Conservation (phyloP, 306 rosid genomes). For the Nissolia schottii region DNA sequence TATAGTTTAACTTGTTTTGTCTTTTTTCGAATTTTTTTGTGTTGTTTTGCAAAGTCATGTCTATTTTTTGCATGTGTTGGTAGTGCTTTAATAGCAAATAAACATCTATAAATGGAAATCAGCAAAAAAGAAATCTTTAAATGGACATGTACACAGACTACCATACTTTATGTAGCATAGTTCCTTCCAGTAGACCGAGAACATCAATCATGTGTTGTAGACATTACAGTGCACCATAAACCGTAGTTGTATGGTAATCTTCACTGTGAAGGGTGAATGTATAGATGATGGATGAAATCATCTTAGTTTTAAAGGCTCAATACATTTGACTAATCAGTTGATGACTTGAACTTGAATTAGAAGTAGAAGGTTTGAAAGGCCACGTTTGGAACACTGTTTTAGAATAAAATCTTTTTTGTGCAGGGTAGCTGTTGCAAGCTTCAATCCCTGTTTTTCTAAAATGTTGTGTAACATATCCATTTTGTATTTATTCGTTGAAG, state of each 20-base stretch:
- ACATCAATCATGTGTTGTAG: background rate
- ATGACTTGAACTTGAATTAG: background rate
- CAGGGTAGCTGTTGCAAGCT: background rate
- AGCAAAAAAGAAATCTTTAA: background rate
- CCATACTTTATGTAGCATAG: background rate
- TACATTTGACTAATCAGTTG: background rate
- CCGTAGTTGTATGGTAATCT: background rate
- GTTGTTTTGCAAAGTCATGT: conserved; percentile 6
- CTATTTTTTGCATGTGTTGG: background rate
- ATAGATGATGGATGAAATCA: background rate
- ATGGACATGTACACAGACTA: background rate
- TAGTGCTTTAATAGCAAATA: background rate
- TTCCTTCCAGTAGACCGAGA: background rate
- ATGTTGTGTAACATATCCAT: background rate
- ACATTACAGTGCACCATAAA: background rate
- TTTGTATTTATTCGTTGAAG: background rate
- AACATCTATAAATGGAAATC: background rate
- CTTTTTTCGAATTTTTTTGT: background rate
- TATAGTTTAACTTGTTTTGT: conserved; percentile 5
- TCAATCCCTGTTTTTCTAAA: background rate
- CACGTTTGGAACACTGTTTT: background rate
- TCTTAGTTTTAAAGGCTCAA: background rate
- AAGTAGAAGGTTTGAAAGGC: background rate
- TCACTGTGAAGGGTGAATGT: background rate
- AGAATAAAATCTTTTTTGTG: background rate